A percentile compares a stretch with the other conserved stretches of the same genome.
Evolutionary conservation across 768 basidiomycete genomes (phyloP).

Genomic region (Trametes elegans): DNA sequence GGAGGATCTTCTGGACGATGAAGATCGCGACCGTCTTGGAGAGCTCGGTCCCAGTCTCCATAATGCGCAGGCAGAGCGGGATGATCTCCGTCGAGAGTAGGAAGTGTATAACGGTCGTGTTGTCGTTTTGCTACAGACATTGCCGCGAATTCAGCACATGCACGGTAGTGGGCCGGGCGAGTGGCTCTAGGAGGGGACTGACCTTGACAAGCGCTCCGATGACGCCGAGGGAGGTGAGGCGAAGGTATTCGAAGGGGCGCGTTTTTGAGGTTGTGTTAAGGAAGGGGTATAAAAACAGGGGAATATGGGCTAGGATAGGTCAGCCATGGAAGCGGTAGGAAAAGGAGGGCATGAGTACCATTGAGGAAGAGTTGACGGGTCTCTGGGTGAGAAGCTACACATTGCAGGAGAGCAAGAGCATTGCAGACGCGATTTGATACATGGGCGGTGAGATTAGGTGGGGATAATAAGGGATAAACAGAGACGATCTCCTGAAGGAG

Average conservation of each 20-base stretch:
- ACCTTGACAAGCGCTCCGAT: constrained; percentile 99
- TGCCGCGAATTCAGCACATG: not conserved
- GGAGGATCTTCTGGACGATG: constrained; percentile 96
- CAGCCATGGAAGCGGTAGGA: not conserved
- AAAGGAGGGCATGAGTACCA: constrained; percentile 47
- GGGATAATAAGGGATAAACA: constrained; percentile 93
- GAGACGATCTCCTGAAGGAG: constrained; percentile 97
- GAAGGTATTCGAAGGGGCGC: constrained; percentile 98
- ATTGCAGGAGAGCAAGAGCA: constrained; percentile 94
- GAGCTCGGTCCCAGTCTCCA: constrained; percentile 99
- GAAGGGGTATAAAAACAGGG: constrained; percentile 93
- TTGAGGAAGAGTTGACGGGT: constrained; percentile 94
- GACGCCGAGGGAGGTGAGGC: constrained; percentile 98
- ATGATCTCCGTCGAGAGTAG: constrained; percentile 99
- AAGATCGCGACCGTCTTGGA: constrained; percentile 99
- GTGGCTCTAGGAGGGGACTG: not conserved
- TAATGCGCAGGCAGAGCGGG: constrained; percentile 97
- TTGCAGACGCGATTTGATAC: constrained; percentile 99
- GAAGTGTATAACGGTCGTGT: constrained; percentile 98
- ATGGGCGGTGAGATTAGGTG: constrained; percentile 94
- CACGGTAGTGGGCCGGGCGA: not conserved
- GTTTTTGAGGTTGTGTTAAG: constrained; percentile 99
- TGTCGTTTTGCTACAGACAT: constrained; percentile 96
- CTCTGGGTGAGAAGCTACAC: constrained; percentile 96
- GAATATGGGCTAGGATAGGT: constrained; percentile 76